Evolutionary conservation across 257 asterid genomes (phyloP).

Genomic region (Pogostemon cablin): DNA sequence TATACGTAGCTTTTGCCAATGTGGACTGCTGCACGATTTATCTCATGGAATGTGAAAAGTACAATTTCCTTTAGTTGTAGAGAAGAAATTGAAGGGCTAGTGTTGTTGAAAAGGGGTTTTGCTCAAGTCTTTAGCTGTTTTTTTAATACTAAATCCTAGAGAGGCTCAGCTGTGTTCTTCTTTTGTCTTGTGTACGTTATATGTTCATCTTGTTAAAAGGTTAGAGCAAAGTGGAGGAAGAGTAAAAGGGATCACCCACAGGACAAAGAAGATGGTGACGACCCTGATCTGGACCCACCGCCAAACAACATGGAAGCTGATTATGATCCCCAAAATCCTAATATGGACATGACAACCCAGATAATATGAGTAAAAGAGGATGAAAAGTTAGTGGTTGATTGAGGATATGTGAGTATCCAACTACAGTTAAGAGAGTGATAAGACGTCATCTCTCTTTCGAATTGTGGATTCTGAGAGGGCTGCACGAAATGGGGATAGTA

Average conservation of each 20-base stretch:
- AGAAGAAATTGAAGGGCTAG: conserved; percentile 19
- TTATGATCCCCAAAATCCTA: conserved; percentile 48
- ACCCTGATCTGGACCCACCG: conserved; percentile 35
- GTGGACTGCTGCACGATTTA: conserved; percentile 20
- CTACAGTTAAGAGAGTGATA: conserved; percentile 64
- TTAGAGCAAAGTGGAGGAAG: too few relatives aligned
- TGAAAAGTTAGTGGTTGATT: conserved; percentile 59
- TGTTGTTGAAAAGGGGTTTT: conserved; percentile 14
- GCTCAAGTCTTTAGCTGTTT: neutral
- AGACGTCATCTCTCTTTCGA: conserved; percentile 62
- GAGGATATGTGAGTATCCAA: conserved; percentile 68
- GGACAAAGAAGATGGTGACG: too few relatives aligned
- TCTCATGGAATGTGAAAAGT: conserved; percentile 27
- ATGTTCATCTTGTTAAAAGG: neutral
- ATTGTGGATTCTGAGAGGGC: conserved; percentile 73
- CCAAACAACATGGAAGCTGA: conserved; percentile 52
- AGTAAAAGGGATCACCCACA: too few relatives aligned
- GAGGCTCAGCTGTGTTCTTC: conserved; percentile 9
- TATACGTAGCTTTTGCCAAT: conserved; percentile 10
- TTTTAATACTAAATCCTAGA: conserved; percentile 6
- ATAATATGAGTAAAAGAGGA: conserved; percentile 47
- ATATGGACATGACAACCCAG: conserved; percentile 39
- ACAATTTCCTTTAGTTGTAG: conserved; percentile 9
- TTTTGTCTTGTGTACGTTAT: conserved; percentile 1
- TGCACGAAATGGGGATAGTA: conserved; percentile 55